These are phyloP conservation scores for Brassica rapa DNA, from an alignment of 345 rosid genomes.

Conservation along the genomic window DNA sequence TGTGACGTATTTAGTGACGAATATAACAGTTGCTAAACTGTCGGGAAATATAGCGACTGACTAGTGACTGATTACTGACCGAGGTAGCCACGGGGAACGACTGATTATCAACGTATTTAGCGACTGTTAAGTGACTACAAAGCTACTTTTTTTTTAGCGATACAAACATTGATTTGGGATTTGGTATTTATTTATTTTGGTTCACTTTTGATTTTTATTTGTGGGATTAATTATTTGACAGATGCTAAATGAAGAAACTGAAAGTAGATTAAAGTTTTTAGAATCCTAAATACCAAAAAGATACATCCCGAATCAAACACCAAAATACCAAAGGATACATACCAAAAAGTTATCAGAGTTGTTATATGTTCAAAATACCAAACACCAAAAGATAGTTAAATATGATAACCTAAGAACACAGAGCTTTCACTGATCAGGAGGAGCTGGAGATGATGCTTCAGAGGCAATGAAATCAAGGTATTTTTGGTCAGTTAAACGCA, in stretches of 20 bases:
- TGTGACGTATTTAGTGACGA: too few relatives aligned
- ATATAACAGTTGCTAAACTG: too few relatives aligned
- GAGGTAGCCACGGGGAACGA: background rate
- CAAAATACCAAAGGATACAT: too few relatives aligned
- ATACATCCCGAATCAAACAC: background rate
- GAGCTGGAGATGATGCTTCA: background rate
- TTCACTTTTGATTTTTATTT: too few relatives aligned
- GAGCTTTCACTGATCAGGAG: background rate
- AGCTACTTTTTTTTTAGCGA: too few relatives aligned
- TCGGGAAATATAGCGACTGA: background rate
- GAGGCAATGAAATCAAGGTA: background rate
- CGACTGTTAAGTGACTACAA: background rate
- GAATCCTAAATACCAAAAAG: background rate
- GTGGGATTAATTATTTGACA: background rate
- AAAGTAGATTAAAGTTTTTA: background rate
- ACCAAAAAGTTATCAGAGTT: background rate
- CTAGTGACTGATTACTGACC: background rate
- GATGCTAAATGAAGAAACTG: background rate
- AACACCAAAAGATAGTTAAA: background rate
- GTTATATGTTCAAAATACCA: background rate
- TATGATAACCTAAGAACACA: background rate
- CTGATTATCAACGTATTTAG: background rate
- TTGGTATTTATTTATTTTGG: too few relatives aligned
- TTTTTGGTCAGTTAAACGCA: background rate
- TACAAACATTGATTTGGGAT: background rate